Evolutionary conservation across 2,329 filamentous ascomycete genomes (phyloP), one percentile per base, ranked within the genome.

Genomic region (Aspergillus floridensis): DNA sequence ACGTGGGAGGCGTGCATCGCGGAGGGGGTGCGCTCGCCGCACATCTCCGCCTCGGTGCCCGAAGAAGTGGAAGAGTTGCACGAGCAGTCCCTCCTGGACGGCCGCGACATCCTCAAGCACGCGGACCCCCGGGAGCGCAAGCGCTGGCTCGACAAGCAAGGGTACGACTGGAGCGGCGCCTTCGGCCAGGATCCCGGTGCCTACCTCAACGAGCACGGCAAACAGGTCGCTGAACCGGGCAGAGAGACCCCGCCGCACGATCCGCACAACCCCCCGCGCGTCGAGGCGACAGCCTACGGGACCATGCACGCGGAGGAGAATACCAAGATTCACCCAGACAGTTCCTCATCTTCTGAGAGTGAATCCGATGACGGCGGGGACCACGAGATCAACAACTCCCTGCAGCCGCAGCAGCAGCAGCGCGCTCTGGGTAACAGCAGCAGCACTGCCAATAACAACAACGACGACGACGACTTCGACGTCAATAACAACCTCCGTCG

Each of bases 1-100:
- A 90, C 89, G 0, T 98, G 93, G 92, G 92, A 97, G 74, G 91
- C 92, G 0, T 97, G 93, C 73, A 86, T 89, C 46, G 87, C 92
- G 0, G 93, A 98, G 74, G 93, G 93, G 12, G 91, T 96, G 0
- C 86, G 95, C 2, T 77, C 82, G 14, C 84, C 87, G 57, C 83
- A 86, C 29, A 91, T 97, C 0, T 79, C 84, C 10, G 83, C 87
- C 24, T 89, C 96, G 68, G 80, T 96, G 0, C 91, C 92, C 0
- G 85, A 87, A 0, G 77, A 84, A 11, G 83, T 93, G 0, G 86
- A 90, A 73, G 83, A 88, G 67, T 80, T 96, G 11, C 93, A 98
- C 72, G 90, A 96, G 31, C 81, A 90, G 62, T 93, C 90, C 0
- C 78, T 97, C 38, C 88, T 88, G 0, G 84, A 93, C 55, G 90